These are phyloP conservation scores for Tolypocladium guangdongense DNA, from an alignment of 2,329 filamentous ascomycete genomes.

Conservation along the genomic window DNA sequence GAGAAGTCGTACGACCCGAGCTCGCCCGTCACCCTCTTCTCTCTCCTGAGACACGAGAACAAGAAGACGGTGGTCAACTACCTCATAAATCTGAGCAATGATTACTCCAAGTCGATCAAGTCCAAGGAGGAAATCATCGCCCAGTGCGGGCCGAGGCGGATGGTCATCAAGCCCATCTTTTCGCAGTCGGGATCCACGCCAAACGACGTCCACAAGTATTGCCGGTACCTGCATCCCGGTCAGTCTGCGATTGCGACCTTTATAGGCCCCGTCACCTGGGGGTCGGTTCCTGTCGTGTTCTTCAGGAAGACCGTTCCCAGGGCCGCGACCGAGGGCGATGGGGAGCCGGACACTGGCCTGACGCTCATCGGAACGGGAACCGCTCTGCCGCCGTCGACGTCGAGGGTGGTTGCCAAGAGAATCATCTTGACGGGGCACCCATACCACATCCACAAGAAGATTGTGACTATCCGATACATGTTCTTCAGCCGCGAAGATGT, in stretches of 20 bases:
- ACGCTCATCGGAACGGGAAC: constrained; percentile 81
- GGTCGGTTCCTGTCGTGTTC: constrained; percentile 79
- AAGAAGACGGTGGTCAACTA: constrained; percentile 87
- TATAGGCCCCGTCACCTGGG: constrained; percentile 86
- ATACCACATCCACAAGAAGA: constrained; percentile 96
- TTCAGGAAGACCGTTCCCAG: constrained; percentile 53
- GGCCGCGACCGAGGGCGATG: constrained; percentile 30
- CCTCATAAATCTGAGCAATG: constrained; percentile 74
- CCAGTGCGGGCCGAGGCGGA: constrained; percentile 79
- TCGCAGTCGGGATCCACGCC: constrained; percentile 82
- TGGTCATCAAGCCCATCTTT: constrained; percentile 83
- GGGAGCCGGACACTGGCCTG: constrained; percentile 40
- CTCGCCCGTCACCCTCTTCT: constrained; percentile 64
- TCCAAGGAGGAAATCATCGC: constrained; percentile 87
- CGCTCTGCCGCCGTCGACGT: constrained; percentile 63
- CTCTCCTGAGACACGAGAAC: constrained; percentile 85
- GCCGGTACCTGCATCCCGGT: constrained; percentile 82
- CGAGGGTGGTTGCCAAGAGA: constrained; percentile 82
- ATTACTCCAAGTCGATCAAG: constrained; percentile 66
- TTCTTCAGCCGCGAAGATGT: constrained; percentile 97
- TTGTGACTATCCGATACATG: constrained; percentile 98
- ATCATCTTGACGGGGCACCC: constrained; percentile 91
- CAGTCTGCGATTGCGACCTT: constrained; percentile 83
- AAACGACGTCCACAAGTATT: constrained; percentile 96
- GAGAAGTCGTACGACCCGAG: constrained; percentile 36